Evolutionary conservation across 768 basidiomycete species (phyloP).

Genomic region (Artomyces pyxidatus): DNA sequence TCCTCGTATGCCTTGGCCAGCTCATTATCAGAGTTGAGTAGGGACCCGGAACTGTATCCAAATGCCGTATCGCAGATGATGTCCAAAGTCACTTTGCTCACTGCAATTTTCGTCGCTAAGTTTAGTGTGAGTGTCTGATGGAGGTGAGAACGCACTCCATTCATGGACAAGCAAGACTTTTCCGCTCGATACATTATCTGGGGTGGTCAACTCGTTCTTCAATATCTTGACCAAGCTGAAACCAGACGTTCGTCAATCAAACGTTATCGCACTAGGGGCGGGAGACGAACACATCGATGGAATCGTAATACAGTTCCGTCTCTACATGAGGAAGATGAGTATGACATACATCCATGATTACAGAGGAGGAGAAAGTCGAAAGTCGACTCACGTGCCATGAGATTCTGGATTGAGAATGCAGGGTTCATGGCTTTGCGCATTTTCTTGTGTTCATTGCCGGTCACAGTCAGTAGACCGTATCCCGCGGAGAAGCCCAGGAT

Average conservation of each 20-base stretch:
- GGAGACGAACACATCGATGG: conserved; percentile 33
- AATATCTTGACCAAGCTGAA: conserved; percentile 32
- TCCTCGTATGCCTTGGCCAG: conserved; percentile 40
- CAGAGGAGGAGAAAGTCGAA: no score
- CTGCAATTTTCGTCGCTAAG: conserved; percentile 18
- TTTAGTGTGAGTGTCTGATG: conserved; percentile 15
- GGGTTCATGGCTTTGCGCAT: conserved; percentile 16
- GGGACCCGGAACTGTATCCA: conserved; percentile 37
- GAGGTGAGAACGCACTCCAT: conserved; percentile 28
- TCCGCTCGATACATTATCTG: conserved; percentile 13
- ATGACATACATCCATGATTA: background rate
- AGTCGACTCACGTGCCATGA: conserved; percentile 11
- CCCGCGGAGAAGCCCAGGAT: conserved; percentile 32
- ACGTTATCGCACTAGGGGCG: background rate
- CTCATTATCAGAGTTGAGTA: conserved; percentile 38
- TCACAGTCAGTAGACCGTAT: conserved; percentile 11
- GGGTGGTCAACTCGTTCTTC: conserved; percentile 23
- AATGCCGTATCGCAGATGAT: conserved; percentile 46
- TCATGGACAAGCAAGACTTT: conserved; percentile 31
- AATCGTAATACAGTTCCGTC: conserved; percentile 39
- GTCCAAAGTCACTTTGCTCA: conserved; percentile 45
- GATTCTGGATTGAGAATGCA: conserved; percentile 14
- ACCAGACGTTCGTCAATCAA: background rate
- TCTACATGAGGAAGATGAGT: conserved; percentile 19
- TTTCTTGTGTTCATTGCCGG: conserved; percentile 12